These are phyloP conservation scores for Cryphonectria carpinicola DNA, from an alignment of 2,329 filamentous ascomycete genomes.

Conservation along the genomic window DNA sequence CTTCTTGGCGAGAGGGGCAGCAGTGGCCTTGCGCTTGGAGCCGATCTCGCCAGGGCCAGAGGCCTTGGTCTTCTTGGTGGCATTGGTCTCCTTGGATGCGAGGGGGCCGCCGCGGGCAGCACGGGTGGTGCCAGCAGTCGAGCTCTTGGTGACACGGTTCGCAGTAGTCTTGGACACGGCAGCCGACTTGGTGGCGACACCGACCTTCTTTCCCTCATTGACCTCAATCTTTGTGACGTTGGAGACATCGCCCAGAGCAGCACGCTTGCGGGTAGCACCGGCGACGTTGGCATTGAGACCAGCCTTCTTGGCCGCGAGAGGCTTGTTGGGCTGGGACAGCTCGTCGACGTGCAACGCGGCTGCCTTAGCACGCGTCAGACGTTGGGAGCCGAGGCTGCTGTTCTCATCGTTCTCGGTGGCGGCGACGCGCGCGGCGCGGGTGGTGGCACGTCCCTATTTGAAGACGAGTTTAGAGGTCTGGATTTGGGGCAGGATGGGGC, in stretches of 20 bases:
- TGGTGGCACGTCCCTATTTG: conserved; percentile 67
- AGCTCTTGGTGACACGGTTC: conserved; percentile 77
- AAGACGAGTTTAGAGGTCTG: conserved; percentile 33
- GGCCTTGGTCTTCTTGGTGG: conserved; percentile 59
- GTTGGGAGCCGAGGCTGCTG: conserved; percentile 61
- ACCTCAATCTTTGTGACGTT: conserved; percentile 82
- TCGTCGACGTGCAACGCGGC: conserved; percentile 72
- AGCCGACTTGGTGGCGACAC: conserved; percentile 62
- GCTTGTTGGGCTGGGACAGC: conserved; percentile 58
- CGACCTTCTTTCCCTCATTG: conserved; percentile 73
- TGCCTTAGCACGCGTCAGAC: conserved; percentile 91
- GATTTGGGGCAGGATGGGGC: conserved; percentile 7
- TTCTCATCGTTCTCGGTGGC: conserved; percentile 98
- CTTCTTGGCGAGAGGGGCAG: conserved; percentile 62
- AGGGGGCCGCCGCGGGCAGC: conserved; percentile 51
- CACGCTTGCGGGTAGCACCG: conserved; percentile 66
- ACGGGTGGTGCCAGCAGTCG: conserved; percentile 61
- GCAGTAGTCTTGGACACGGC: conserved; percentile 80
- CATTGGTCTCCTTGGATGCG: conserved; percentile 61
- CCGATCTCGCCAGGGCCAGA: conserved; percentile 29
- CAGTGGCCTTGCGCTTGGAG: conserved; percentile 67
- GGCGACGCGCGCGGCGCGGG: conserved; percentile 66
- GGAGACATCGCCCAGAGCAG: conserved; percentile 90
- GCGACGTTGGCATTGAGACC: conserved; percentile 53
- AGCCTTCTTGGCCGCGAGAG: conserved; percentile 73